Percentiles rank a stretch among this genome's conserved stretches.
These are phyloP conservation scores for Oryza nivara DNA, from an alignment of 176 grass and related monocot species.

Conservation along the genomic window DNA sequence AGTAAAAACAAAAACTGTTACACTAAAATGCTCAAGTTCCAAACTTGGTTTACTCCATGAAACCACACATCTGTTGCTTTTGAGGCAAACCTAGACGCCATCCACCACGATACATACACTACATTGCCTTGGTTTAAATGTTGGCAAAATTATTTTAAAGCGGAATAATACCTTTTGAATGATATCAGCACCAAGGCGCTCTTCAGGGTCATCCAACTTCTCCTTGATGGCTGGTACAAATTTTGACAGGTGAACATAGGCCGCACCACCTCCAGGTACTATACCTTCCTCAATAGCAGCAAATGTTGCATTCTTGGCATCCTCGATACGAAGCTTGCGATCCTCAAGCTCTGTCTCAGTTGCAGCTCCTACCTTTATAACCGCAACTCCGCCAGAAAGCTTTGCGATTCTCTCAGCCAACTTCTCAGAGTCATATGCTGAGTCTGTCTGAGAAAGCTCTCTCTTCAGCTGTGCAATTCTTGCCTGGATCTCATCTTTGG, in stretches of 20 bases:
- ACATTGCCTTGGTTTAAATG: background rate
- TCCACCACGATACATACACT: background rate
- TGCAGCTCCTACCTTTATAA: slow-evolving; percentile 90
- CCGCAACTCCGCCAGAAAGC: slow-evolving; percentile 88
- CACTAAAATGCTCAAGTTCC: background rate
- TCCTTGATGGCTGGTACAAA: slow-evolving; percentile 79
- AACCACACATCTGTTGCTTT: background rate
- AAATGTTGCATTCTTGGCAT: slow-evolving; percentile 94
- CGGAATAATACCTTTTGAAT: slow-evolving; percentile 74
- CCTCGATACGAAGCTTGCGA: slow-evolving; percentile 88
- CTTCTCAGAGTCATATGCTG: slow-evolving; percentile 83
- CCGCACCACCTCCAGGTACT: slow-evolving; percentile 88
- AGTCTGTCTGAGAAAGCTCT: slow-evolving; percentile 88
- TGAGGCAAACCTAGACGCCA: background rate
- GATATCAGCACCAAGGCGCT: slow-evolving; percentile 90
- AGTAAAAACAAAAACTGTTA: background rate
- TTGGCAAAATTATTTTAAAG: background rate
- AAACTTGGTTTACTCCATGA: background rate
- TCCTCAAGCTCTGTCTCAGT: slow-evolving; percentile 94
- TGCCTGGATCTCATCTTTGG: slow-evolving; percentile 87
- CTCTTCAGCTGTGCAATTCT: slow-evolving; percentile 87
- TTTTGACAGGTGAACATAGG: slow-evolving; percentile 83
- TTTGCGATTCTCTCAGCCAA: slow-evolving; percentile 94
- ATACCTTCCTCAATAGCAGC: slow-evolving; percentile 95
- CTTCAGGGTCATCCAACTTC: slow-evolving; percentile 79